Conservation (phyloP, 352 stramenopile species). For the Pythium pyrilobum region DNA sequence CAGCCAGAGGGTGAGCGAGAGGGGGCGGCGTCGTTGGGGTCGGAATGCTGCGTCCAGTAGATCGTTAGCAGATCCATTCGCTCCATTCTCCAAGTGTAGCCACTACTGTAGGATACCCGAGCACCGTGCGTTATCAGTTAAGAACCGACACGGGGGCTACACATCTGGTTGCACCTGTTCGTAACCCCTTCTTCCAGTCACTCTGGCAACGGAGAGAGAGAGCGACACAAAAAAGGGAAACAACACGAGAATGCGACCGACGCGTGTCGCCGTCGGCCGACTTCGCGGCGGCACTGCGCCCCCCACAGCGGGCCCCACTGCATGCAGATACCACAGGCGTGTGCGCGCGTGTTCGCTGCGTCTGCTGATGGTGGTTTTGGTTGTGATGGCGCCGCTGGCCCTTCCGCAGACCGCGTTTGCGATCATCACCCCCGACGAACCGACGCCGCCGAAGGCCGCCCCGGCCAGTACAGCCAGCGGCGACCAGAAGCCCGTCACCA, state of each 20-base stretch:
- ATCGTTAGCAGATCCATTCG: too few relatives aligned
- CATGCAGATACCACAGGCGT: not conserved
- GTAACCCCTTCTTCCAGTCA: not conserved
- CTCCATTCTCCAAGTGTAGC: too few relatives aligned
- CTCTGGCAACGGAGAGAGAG: not conserved
- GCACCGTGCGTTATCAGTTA: too few relatives aligned
- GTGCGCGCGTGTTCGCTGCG: not conserved
- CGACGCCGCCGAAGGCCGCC: not conserved
- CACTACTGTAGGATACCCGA: too few relatives aligned
- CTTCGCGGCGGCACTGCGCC: too few relatives aligned
- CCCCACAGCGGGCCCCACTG: too few relatives aligned
- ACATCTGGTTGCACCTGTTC: too few relatives aligned
- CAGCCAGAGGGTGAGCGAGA: not conserved
- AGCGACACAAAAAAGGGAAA: too few relatives aligned
- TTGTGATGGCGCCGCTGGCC: not conserved
- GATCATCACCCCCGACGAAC: conserved; percentile 29
- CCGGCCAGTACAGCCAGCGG: not conserved
- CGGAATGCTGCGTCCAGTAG: conserved; percentile 13
- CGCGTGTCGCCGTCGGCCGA: too few relatives aligned
- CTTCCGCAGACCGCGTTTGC: not conserved
- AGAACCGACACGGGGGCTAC: too few relatives aligned
- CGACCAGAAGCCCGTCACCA: not conserved
- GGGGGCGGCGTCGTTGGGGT: not conserved
- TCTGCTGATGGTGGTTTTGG: not conserved
- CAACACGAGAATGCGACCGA: too few relatives aligned